Conservation (phyloP, 805 yeast species). For the Lachancea thermotolerans region DNA sequence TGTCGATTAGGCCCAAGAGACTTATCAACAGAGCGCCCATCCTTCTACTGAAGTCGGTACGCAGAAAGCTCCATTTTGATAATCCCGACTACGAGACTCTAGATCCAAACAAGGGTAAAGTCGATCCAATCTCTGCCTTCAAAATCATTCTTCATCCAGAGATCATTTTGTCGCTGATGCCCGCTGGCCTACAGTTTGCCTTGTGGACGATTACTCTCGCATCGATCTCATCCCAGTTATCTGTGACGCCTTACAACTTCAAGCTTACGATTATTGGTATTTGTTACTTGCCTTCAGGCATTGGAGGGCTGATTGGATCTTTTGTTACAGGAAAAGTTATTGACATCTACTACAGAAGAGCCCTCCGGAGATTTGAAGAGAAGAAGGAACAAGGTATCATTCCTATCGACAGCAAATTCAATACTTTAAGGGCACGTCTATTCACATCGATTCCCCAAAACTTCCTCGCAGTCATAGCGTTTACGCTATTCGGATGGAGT, state of each 20-base stretch:
- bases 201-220: constrained; percentile 67
- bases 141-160: constrained; percentile 39
- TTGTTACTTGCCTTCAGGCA: constrained; percentile 68
- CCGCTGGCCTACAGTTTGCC: constrained; percentile 57
- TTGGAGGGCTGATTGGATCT: constrained; percentile 60
- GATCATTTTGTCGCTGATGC: constrained; percentile 45
- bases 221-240: constrained; percentile 49
- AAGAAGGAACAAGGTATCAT: constrained; percentile 21
- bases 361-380: constrained; percentile 21
- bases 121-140: constrained; percentile 36
- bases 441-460: constrained; percentile 40
- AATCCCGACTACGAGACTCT: constrained; percentile 28
- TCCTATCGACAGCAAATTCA: constrained; percentile 34
- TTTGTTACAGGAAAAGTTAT: constrained; percentile 49
- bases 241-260: constrained; percentile 42
- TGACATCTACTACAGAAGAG: constrained; percentile 41
- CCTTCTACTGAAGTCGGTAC: constrained; percentile 22
- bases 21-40: constrained; percentile 41
- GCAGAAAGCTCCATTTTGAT: constrained; percentile 21
- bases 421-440: constrained; percentile 49
- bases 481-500: constrained; percentile 69
- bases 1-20: constrained; percentile 48
- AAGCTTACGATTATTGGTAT: constrained; percentile 53
- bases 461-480: constrained; percentile 34
- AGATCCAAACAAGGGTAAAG: constrained; percentile 17